These are phyloP conservation scores for Aureobasidium sp. DNA, from an alignment of 2,329 filamentous ascomycete genomes.

Conservation along the genomic window DNA sequence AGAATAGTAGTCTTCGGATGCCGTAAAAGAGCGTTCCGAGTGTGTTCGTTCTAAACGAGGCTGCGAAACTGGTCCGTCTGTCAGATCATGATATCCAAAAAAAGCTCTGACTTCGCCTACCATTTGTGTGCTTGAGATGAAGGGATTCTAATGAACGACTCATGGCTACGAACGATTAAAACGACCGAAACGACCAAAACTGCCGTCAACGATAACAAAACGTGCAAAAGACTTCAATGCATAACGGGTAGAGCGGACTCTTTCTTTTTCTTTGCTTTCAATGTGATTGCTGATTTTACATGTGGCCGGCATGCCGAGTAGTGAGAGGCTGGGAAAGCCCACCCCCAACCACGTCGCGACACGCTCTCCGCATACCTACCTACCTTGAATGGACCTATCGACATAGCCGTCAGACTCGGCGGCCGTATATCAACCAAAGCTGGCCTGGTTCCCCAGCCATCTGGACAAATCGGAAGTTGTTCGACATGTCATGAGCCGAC, in stretches of 20 bases:
- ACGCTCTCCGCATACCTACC: neutral
- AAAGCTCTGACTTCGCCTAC: slow-evolving; percentile 22
- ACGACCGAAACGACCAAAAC: slow-evolving; percentile 12
- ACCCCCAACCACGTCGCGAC: slow-evolving; percentile 2
- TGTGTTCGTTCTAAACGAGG: slow-evolving; percentile 35
- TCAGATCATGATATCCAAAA: neutral
- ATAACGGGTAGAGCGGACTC: neutral
- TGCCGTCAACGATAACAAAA: slow-evolving; percentile 9
- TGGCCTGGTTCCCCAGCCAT: slow-evolving; percentile 3
- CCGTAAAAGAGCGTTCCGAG: slow-evolving; percentile 42
- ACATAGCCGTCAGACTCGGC: neutral
- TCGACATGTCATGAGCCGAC: neutral
- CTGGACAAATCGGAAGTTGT: neutral
- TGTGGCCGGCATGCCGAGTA: slow-evolving; percentile 9
- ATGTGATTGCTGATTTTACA: neutral
- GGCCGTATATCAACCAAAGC: neutral
- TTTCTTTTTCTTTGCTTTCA: slow-evolving; percentile 8
- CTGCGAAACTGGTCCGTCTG: slow-evolving; percentile 29
- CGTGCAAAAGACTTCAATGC: neutral
- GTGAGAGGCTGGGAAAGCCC: slow-evolving; percentile 10
- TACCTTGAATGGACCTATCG: neutral
- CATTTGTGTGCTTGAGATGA: slow-evolving; percentile 37
- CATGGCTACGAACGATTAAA: slow-evolving; percentile 10
- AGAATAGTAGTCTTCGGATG: slow-evolving; percentile 46
- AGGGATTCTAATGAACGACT: slow-evolving; percentile 24